Conservation (phyloP, 768 basidiomycete genomes). For the Suillus brevipes region DNA sequence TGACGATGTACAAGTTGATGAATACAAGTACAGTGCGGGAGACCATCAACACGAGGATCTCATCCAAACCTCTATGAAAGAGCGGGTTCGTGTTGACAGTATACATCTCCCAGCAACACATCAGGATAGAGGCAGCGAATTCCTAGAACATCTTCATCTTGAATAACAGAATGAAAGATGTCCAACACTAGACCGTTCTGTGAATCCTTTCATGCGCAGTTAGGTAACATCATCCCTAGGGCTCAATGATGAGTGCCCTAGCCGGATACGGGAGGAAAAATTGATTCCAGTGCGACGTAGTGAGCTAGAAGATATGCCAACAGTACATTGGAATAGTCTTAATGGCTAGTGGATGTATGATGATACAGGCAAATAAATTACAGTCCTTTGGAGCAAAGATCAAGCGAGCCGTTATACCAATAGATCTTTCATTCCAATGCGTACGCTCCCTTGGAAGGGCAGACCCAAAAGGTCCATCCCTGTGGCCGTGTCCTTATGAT, state of each 20-base stretch:
- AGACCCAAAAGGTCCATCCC: constrained; percentile 58
- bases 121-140: neutral
- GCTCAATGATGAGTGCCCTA: neutral
- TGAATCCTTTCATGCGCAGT: neutral
- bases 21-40: neutral
- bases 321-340: neutral
- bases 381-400: neutral
- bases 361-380: neutral
- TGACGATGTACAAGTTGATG: neutral
- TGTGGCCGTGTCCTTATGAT: constrained; percentile 8
- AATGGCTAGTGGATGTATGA: neutral
- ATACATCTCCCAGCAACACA: too few species aligned
- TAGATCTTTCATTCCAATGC: constrained; percentile 55
- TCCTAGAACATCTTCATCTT: neutral
- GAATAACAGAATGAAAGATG: neutral
- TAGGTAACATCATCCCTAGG: neutral
- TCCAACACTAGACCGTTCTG: neutral
- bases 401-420: neutral
- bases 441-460: constrained; percentile 67
- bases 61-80: neutral
- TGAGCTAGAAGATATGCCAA: neutral
- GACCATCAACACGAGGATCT: neutral
- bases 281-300: neutral
- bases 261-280: neutral
- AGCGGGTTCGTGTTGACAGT: neutral